Conservation (phyloP, 257 asterid genomes). For the Salvia miltiorrhiza region DNA sequence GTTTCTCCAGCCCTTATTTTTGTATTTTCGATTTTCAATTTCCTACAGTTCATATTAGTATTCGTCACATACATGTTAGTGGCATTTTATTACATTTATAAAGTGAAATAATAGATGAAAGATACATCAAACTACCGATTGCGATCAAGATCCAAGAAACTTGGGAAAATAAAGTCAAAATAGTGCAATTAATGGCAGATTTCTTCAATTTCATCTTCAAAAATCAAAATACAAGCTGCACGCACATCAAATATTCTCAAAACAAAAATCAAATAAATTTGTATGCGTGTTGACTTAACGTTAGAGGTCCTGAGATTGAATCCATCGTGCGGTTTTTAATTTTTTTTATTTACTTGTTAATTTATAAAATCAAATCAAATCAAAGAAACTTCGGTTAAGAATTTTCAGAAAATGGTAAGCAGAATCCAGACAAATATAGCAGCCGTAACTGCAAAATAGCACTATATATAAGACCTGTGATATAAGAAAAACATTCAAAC, state of each 20-base stretch:
- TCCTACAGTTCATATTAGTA: not conserved
- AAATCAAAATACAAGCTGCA: not conserved
- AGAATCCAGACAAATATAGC: not conserved
- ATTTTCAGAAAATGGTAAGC: slow-evolving; percentile 2
- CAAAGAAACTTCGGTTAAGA: not conserved
- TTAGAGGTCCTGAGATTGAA: too few relatives aligned
- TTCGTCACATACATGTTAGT: not conserved
- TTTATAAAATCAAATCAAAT: too few relatives aligned
- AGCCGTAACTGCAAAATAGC: not conserved
- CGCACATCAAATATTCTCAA: too few relatives aligned
- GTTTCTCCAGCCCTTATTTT: not conserved
- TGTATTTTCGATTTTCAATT: not conserved
- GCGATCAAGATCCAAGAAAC: not conserved
- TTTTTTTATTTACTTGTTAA: too few relatives aligned
- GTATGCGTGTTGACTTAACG: too few relatives aligned
- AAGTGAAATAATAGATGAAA: not conserved
- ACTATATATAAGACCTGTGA: slow-evolving; percentile 14
- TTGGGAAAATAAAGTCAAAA: not conserved
- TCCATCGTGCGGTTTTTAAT: too few relatives aligned
- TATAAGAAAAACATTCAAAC: not conserved
- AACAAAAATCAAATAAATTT: too few relatives aligned
- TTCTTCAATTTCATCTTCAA: not conserved
- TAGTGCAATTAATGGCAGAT: not conserved
- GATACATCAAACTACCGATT: too few relatives aligned
- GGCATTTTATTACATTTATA: not conserved